Base-by-base conservation (phyloP, 2,329 filamentous ascomycete genomes). In the Ceratocystis lukuohia region DNA sequence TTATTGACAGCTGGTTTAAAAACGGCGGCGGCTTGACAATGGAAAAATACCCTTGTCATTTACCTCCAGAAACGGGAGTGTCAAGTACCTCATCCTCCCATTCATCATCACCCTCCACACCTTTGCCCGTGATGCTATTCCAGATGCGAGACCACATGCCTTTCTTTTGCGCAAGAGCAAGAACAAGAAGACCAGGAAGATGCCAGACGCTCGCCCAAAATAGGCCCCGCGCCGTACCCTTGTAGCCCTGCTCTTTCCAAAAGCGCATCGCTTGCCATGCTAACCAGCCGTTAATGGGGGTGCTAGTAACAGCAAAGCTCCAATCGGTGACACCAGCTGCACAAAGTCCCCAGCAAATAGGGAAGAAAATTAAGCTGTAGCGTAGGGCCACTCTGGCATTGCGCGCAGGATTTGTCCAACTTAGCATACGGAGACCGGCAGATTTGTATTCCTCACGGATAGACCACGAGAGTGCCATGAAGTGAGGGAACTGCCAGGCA, bases 171-270 rank as follows among this genome's bases (percentile, higher is more conserved):
- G 88, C 83, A 75, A 97, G 87, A 2, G 91, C 93, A 68, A 96
- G 79, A 61, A 96, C 91, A 80, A 99, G 85, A 53, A 97, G 82
- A 30, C 88, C 88, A 0, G 94, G 94, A 61, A 99, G 75, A 77
- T 96, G 92, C 94, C 93, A 97, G 8, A 99, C 91, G 74, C 91
- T 96, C 1, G 94, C 92, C 94, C 94, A 99, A 75, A 99, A 99
- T 64, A 99, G 76, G 0, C 88, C 87, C 66, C 91, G 83, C 1
- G 94, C 92, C 20, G 84, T 90, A 1, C 92, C 92, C 71, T 87
- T 86, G 69, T 87, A 83, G 12, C 93, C 93, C 71, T 91, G 84
- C 33, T 84, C 78, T 69, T 82, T 83, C 87, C 89, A 96, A 77
- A 97, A 96, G 46, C 81, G 80, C 71, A 89, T 84, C 0, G 93